Evolutionary conservation across 2,329 filamentous ascomycete species (phyloP).

Genomic region (Dactylellina leptospora): DNA sequence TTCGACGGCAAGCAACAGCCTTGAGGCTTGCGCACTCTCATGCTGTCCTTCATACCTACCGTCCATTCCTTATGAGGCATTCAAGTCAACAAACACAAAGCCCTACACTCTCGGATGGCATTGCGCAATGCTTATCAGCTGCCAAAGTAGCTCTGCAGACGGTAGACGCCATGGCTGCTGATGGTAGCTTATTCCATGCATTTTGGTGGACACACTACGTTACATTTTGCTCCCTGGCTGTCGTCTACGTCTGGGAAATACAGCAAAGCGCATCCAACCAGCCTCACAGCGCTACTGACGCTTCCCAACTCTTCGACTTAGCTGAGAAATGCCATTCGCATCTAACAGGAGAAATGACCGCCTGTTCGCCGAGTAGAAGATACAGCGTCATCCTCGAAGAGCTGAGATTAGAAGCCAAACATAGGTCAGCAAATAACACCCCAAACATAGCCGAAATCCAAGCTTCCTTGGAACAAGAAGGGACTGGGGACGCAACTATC

Average conservation of each 20-base stretch:
- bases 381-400: slow-evolving; percentile 65
- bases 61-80: slow-evolving; percentile 65
- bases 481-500: slow-evolving; percentile 4
- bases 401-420: slow-evolving; percentile 60
- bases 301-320: slow-evolving; percentile 59
- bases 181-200: slow-evolving; percentile 60
- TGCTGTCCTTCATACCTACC: slow-evolving; percentile 67
- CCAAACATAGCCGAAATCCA: slow-evolving; percentile 7
- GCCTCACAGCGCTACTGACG: neutral
- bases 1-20: slow-evolving; percentile 65
- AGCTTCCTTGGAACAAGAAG: slow-evolving; percentile 6
- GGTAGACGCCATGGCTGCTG: slow-evolving; percentile 59
- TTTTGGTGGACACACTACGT: slow-evolving; percentile 63
- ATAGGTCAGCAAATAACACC: slow-evolving; percentile 50
- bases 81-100: slow-evolving; percentile 36
- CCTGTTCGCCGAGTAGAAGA: slow-evolving; percentile 63
- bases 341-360: slow-evolving; percentile 63
- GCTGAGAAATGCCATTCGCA: slow-evolving; percentile 63
- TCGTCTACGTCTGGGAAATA: slow-evolving; percentile 62
- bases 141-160: slow-evolving; percentile 61
- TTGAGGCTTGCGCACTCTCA: slow-evolving; percentile 67
- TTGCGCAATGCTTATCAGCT: slow-evolving; percentile 62
- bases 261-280: slow-evolving; percentile 57
- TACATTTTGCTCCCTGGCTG: slow-evolving; percentile 61
- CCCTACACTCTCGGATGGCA: slow-evolving; percentile 59